Evolutionary conservation across 2,329 filamentous ascomycete genomes (phyloP), one percentile per base, ranked within the genome.

Genomic region (Colletotrichum lindemuthianum): DNA sequence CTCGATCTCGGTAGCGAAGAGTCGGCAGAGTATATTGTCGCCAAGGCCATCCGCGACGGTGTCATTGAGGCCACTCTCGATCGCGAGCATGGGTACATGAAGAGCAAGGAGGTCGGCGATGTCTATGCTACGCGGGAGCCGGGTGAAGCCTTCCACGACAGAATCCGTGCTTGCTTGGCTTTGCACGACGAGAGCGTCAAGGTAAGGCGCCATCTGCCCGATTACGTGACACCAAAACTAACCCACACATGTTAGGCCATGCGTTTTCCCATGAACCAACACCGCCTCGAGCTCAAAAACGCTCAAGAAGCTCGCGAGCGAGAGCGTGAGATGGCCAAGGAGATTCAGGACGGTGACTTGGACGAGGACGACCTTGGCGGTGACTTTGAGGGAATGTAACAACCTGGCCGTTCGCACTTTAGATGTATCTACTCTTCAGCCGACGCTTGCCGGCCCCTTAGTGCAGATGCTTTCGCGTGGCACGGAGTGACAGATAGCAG

Each of bases 181-280:
- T 86, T 99, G 68, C 94, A 98, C 74, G 96, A 99, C 73, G 96
- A 99, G 82, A 98, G 95, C 75, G 94, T 99, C 73, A 98, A 97
- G 92, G 92, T 94, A 84, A 41, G 24, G 49, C 24, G 34, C 2
- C 9, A 33, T 10, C 2, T 10, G 11, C 12, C 9, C 7, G 10
- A 10, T n/a, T 24, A 24, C 24, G 24, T 24, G 24, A 24, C 24
- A 24, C 24, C 24, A 24, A 24, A 24, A 24, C 24, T 24, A 24
- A 24, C 24, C 24, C 24, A 24, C 24, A 24, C 5, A 24, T 24
- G 24, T 5, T 24, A 95, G 92, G 95, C 96, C 33, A 99, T 99
- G 96, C 89, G 96, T 59, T 99, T 98, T 81, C 96, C 96, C 2
- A 98, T 98, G 95, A 97, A 99, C 82, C 96, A 98, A 79, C 96